Percentiles rank a stretch among this genome's conserved stretches.
phyloP scores from a whole-genome alignment of 2,329 filamentous ascomycete genomes.

The Stachybotrys elegans region DNA sequence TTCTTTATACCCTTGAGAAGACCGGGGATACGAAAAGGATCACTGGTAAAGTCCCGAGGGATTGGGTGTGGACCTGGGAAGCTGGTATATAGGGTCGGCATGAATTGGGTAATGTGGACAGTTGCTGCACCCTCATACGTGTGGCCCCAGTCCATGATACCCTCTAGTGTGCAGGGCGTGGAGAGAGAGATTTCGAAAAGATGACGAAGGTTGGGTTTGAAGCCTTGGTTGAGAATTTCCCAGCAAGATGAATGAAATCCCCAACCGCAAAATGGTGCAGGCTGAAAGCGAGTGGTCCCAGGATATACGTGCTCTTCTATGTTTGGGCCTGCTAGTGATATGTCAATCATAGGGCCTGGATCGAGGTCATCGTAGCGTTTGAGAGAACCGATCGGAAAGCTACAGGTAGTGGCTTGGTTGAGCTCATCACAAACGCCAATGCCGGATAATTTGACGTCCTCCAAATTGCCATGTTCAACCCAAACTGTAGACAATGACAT shows the following conservation, averaged over 20 bases:
- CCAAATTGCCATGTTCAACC: too few relatives aligned
- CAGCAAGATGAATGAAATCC: conserved; percentile 10
- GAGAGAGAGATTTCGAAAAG: conserved; percentile 9
- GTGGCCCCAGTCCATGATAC: conserved; percentile 11
- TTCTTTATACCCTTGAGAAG: neutral
- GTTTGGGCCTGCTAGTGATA: neutral
- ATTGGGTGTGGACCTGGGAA: neutral
- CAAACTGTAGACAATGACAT: too few relatives aligned
- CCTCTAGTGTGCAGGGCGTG: conserved; percentile 1
- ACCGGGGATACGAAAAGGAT: neutral
- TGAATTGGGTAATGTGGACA: neutral
- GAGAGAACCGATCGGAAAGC: too few relatives aligned
- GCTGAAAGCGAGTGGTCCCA: neutral
- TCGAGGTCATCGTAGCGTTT: neutral
- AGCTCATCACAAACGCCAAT: neutral
- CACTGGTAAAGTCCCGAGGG: neutral
- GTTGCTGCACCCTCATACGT: conserved; percentile 2
- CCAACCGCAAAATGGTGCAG: conserved; percentile 9
- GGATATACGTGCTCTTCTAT: neutral
- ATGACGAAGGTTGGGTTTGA: neutral
- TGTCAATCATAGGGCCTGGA: neutral
- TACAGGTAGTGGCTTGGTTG: neutral
- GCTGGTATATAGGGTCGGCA: neutral
- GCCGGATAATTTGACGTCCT: conserved; percentile 1
- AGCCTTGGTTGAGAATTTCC: conserved; percentile 4